Evolutionary conservation across 805 yeast genomes (phyloP).

Genomic region (Zygosaccharomyces rouxii): DNA sequence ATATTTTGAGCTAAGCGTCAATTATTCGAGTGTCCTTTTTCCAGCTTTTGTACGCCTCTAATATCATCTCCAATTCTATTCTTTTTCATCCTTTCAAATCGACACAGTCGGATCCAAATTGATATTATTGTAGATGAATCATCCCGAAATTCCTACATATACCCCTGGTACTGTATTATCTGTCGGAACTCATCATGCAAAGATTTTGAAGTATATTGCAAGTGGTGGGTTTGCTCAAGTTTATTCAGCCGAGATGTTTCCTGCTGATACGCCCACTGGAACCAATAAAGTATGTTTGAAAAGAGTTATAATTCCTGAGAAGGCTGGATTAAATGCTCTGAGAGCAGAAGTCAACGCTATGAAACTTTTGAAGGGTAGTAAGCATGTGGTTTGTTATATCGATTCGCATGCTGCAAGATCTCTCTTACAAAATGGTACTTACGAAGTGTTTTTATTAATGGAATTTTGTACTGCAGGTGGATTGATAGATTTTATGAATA

Average conservation of each 20-base stretch:
- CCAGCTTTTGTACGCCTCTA: neutral
- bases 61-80: neutral
- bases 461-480: constrained; percentile 75
- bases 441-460: constrained; percentile 77
- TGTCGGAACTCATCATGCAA: constrained; percentile 79
- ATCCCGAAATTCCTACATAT: constrained; percentile 60
- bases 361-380: constrained; percentile 78
- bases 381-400: constrained; percentile 80
- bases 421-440: constrained; percentile 46
- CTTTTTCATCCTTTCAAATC: neutral
- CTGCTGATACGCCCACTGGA: constrained; percentile 48
- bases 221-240: constrained; percentile 97
- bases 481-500: constrained; percentile 73
- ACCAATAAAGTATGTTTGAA: constrained; percentile 72
- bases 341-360: constrained; percentile 97
- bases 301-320: constrained; percentile 92
- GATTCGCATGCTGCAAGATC: constrained; percentile 92
- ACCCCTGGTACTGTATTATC: constrained; percentile 71
- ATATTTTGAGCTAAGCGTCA: neutral
- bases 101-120: neutral
- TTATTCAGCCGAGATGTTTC: constrained; percentile 68
- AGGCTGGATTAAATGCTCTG: constrained; percentile 70
- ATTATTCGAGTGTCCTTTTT: neutral
- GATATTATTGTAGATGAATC: constrained; percentile 27
- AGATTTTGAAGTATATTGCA: constrained; percentile 66